These are phyloP conservation scores for Candida sanyiensis DNA, from an alignment of 805 yeast species.

Conservation along the genomic window DNA sequence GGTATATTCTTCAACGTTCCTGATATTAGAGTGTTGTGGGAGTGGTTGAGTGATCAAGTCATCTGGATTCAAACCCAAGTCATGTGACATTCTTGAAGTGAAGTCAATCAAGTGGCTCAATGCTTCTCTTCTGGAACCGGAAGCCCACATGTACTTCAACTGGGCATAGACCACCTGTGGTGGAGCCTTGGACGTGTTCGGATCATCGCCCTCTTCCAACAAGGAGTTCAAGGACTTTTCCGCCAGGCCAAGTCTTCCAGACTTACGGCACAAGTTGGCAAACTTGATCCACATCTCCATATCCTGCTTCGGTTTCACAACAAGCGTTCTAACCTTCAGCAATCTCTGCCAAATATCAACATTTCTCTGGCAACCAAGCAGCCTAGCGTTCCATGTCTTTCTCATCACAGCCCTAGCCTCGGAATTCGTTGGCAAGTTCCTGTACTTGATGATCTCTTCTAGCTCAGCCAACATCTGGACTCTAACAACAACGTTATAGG, in stretches of 20 bases:
- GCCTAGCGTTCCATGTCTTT: constrained; percentile 89
- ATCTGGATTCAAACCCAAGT: constrained; percentile 79
- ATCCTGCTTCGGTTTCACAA: constrained; percentile 91
- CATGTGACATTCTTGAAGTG: constrained; percentile 85
- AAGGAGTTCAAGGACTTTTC: constrained; percentile 83
- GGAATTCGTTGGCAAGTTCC: constrained; percentile 75
- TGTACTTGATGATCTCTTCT: constrained; percentile 90
- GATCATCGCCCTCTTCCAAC: constrained; percentile 60
- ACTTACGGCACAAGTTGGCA: constrained; percentile 91
- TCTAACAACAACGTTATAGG: constrained; percentile 93
- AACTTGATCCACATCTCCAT: constrained; percentile 98
- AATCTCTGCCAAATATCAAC: constrained; percentile 99
- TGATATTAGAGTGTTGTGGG: constrained; percentile 54
- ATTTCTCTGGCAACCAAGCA: constrained; percentile 90
- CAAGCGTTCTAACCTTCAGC: constrained; percentile 87
- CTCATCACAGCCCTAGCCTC: constrained; percentile 75
- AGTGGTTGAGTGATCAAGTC: constrained; percentile 83
- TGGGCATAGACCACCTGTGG: constrained; percentile 98
- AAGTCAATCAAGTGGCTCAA: constrained; percentile 80
- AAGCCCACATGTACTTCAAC: constrained; percentile 94
- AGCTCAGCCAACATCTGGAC: constrained; percentile 96
- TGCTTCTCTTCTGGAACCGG: constrained; percentile 84
- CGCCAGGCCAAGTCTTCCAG: constrained; percentile 87
- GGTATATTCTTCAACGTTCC: constrained; percentile 77
- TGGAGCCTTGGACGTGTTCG: constrained; percentile 71